phyloP scores from a whole-genome alignment of 108 stramenopile species.

The Nitzschia sp. region DNA sequence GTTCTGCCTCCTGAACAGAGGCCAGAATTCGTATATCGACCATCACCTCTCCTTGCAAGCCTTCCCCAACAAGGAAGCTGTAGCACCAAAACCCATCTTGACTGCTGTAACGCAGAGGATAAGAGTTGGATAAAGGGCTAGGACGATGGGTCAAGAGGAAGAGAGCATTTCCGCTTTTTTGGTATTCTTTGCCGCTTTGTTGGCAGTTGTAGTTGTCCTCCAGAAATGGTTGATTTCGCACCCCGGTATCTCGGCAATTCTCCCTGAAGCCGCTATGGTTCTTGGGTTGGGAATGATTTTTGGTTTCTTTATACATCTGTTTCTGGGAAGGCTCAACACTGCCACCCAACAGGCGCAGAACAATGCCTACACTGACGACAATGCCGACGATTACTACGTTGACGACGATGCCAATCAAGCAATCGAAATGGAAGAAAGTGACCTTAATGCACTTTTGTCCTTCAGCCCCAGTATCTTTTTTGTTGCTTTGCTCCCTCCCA shows the following conservation, averaged over 20 bases:
- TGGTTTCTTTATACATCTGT: slow-evolving; percentile 44
- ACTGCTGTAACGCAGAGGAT: no score
- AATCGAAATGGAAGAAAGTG: slow-evolving; percentile 22
- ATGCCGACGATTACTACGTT: neutral
- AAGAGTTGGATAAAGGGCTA: neutral
- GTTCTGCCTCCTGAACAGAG: no score
- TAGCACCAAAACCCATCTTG: no score
- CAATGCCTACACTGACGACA: slow-evolving; percentile 7
- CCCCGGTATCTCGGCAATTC: slow-evolving; percentile 42
- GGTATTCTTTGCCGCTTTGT: slow-evolving; percentile 46
- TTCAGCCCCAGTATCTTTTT: slow-evolving; percentile 80
- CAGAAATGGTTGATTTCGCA: slow-evolving; percentile 45
- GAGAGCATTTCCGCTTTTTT: slow-evolving; percentile 51
- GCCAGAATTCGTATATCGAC: no score
- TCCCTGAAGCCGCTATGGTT: slow-evolving; percentile 78
- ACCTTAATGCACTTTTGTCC: slow-evolving; percentile 37
- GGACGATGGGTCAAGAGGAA: slow-evolving; percentile 25
- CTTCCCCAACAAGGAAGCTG: no score
- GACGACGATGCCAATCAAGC: slow-evolving; percentile 16
- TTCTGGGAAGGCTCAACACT: slow-evolving; percentile 14
- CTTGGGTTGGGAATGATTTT: slow-evolving; percentile 59
- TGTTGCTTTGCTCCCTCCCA: slow-evolving; percentile 77
- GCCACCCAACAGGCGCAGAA: neutral
- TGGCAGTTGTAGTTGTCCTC: slow-evolving; percentile 41
- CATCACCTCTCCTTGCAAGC: no score